Conservation (phyloP, 164 flowering plant species). For the Saururus chinensis region DNA sequence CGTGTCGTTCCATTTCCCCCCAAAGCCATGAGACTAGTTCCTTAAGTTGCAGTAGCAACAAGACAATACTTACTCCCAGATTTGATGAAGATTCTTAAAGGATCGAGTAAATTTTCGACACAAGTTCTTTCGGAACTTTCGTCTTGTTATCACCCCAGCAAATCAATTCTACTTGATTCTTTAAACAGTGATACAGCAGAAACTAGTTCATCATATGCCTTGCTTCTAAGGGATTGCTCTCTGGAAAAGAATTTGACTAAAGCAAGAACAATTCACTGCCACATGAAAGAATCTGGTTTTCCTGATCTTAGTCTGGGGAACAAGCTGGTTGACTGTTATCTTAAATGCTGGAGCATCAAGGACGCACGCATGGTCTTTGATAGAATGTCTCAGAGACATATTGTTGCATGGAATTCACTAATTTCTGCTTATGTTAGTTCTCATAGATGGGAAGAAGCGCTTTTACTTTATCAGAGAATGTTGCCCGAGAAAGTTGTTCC, state of each 20-base stretch:
- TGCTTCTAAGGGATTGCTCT: constrained; percentile 23
- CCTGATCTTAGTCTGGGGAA: constrained; percentile 19
- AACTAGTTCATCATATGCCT: constrained; percentile 14
- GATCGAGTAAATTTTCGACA: no score
- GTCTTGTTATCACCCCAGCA: background rate
- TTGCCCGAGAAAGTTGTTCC: constrained; percentile 23
- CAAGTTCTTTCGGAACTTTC: no score
- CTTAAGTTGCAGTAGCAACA: no score
- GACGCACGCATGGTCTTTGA: constrained; percentile 40
- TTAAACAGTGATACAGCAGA: background rate
- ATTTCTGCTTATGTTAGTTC: constrained; percentile 27
- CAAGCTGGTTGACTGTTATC: constrained; percentile 28
- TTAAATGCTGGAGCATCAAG: constrained; percentile 24
- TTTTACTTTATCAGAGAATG: constrained; percentile 27
- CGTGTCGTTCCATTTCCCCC: no score
- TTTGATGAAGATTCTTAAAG: no score
- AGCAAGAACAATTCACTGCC: constrained; percentile 23
- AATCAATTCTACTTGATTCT: background rate
- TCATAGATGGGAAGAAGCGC: constrained; percentile 23
- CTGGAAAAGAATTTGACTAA: constrained; percentile 11
- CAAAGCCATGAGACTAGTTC: no score
- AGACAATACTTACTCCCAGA: no score
- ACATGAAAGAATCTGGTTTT: constrained; percentile 26
- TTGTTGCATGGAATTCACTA: constrained; percentile 46
- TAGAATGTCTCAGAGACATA: constrained; percentile 32